Percentiles rank a stretch among this genome's conserved stretches.
Evolutionary conservation across 495 filamentous ascomycete genomes (phyloP).

Genomic region (Acidiella bohemica): DNA sequence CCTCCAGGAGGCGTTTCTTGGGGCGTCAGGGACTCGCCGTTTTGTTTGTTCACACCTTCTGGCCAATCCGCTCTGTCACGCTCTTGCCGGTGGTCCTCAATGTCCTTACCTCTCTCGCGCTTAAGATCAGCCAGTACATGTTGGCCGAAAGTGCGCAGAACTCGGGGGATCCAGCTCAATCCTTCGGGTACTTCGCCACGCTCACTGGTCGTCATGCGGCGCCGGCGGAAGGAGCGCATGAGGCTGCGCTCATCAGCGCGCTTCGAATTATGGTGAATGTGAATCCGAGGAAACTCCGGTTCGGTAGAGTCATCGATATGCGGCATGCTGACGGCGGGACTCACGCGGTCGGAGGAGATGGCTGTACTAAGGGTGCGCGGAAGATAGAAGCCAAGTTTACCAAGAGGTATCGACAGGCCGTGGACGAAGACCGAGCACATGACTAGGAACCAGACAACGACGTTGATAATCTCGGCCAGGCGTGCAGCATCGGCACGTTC

Average conservation of each 20-base stretch:
- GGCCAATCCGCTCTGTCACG: too few relatives aligned
- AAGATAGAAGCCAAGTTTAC: slow-evolving; percentile 67
- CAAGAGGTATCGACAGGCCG: slow-evolving; percentile 70
- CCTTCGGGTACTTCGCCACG: not conserved
- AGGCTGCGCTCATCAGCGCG: not conserved
- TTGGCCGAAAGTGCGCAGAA: slow-evolving; percentile 7
- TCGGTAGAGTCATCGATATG: slow-evolving; percentile 4
- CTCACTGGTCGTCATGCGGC: not conserved
- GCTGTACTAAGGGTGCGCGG: slow-evolving; percentile 60
- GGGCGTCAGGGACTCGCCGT: too few relatives aligned
- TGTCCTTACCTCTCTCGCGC: not conserved
- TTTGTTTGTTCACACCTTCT: too few relatives aligned
- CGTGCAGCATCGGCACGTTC: slow-evolving; percentile 51
- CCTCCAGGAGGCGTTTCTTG: too few relatives aligned
- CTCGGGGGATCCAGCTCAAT: not conserved
- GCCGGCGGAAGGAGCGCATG: not conserved
- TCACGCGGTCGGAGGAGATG: slow-evolving; percentile 31
- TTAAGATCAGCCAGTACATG: slow-evolving; percentile 8
- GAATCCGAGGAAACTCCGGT: not conserved
- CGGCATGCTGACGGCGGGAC: slow-evolving; percentile 3
- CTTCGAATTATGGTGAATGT: not conserved
- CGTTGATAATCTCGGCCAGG: slow-evolving; percentile 47
- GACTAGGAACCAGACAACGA: slow-evolving; percentile 78
- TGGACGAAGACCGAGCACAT: slow-evolving; percentile 85
- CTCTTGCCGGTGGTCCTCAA: too few relatives aligned